Evolutionary conservation across 2,329 filamentous ascomycete species (phyloP), one percentile per base, ranked within the genome.

Genomic region (Stachybotrys echinatus): DNA sequence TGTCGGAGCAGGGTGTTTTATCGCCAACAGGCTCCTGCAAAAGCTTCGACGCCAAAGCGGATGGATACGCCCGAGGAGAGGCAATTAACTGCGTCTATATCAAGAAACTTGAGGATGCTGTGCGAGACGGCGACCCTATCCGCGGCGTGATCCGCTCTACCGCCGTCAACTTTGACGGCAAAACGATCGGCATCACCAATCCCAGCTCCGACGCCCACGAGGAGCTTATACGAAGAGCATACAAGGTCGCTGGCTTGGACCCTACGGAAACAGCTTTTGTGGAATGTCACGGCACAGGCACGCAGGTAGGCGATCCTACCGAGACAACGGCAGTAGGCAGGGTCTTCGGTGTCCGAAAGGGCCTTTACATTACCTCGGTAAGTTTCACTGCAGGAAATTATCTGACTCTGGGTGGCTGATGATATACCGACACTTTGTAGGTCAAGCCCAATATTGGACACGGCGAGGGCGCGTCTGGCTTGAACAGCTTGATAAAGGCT

Each of bases 1-100:
- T 72, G 58, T 58, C 60, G 3, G 60, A 67, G 34, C 60, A 69
- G 31, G 65, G 67, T 1, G 60, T 73, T 0, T 55, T 75, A 5
- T 68, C 66, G 3, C 57, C 61, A 1, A 57, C 62, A 1, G 68
- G 64, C 23, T 52, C 63, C 23, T 59, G 60, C 42, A 59, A 65
- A 45, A 63, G 63, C 2, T 77, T 74, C 51, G 74, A 76, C 40
- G 61, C 66, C 3, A 58, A 63, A 7, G 78, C 74, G 0, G 65
- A 77, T 48, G 79, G 79, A 0, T 81, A 79, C 50, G 74, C 65
- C 0, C 67, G 76, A 6, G 77, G 73, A 2, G 79, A 82, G 52
- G 78, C 72, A 5, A 57, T 74, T 14, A 70, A 60, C 3, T 63
- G 67, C 6, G 49, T 81, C 6, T 61, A 73, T 6, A 51, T 82